Conservation (phyloP, 306 rosid species). For the Elaeagnus macrophylla region DNA sequence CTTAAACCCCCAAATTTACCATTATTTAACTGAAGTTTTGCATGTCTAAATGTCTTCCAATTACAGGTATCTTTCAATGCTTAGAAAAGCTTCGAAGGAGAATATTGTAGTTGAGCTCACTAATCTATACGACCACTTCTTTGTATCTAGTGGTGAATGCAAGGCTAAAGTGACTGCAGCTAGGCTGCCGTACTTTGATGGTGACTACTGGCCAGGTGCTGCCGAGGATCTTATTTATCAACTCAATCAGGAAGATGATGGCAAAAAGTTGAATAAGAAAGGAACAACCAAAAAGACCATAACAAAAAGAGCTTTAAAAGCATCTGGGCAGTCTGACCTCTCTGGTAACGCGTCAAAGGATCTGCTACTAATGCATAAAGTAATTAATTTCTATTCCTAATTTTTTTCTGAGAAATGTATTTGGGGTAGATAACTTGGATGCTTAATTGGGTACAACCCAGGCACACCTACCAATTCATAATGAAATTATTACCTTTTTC, state of each 20-base stretch:
- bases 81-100: constrained; percentile 91
- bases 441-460: background rate
- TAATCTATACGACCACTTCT: constrained; percentile 90
- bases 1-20: background rate
- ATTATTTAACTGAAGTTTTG: constrained; percentile 21
- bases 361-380: constrained; percentile 96
- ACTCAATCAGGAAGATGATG: constrained; percentile 94
- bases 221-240: constrained; percentile 96
- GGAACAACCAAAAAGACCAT: constrained; percentile 81
- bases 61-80: constrained; percentile 84
- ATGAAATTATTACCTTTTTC: background rate
- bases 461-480: background rate
- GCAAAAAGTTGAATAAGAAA: constrained; percentile 82
- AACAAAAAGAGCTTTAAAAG: constrained; percentile 89
- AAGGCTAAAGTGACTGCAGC: constrained; percentile 91
- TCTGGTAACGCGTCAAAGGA: constrained; percentile 92
- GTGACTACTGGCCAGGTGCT: constrained; percentile 99
- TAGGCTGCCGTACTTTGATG: constrained; percentile 95
- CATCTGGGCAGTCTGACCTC: constrained; percentile 92
- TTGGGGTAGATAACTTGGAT: background rate
- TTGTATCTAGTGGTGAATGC: constrained; percentile 70
- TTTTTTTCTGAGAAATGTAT: background rate
- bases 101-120: constrained; percentile 74
- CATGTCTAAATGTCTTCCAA: constrained; percentile 9
- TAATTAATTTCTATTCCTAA: constrained; percentile 32